Percentiles rank a stretch among this genome's conserved stretches.
Evolutionary conservation across 2,329 filamentous ascomycete genomes (phyloP).

Genomic region (Talaromyces marneffei): DNA sequence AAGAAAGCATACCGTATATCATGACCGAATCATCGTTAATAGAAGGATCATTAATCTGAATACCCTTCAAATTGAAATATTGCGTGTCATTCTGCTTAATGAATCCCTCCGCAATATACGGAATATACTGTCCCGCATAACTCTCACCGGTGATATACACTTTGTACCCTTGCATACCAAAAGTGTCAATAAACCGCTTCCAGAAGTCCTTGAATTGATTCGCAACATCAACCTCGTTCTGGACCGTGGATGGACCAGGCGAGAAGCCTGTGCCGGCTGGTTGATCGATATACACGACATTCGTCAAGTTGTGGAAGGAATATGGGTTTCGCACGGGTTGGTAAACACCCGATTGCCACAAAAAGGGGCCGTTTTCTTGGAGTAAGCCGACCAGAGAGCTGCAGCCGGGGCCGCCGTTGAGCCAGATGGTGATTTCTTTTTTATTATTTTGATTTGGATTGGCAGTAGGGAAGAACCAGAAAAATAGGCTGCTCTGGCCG

Average conservation of each 20-base stretch:
- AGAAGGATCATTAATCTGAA: constrained; percentile 63
- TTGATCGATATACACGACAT: constrained; percentile 65
- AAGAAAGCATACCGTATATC: constrained; percentile 40
- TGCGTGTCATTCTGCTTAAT: constrained; percentile 59
- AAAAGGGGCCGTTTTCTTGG: constrained; percentile 42
- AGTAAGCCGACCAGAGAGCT: constrained; percentile 37
- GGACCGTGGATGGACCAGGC: constrained; percentile 58
- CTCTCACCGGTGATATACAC: constrained; percentile 70
- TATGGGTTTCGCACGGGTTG: constrained; percentile 44
- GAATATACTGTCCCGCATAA: constrained; percentile 63
- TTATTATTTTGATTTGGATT: constrained; percentile 30
- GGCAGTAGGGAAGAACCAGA: constrained; percentile 54
- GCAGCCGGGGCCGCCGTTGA: constrained; percentile 46
- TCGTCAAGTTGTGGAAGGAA: constrained; percentile 56
- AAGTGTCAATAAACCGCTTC: constrained; percentile 46
- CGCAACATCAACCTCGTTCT: constrained; percentile 61
- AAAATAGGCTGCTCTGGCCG: constrained; percentile 59
- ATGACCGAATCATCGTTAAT: constrained; percentile 51
- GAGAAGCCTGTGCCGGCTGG: constrained; percentile 57
- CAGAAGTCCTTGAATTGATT: constrained; percentile 69
- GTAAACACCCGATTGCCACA: constrained; percentile 39
- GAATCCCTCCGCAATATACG: constrained; percentile 69
- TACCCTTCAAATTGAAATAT: constrained; percentile 63
- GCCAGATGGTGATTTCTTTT: constrained; percentile 36
- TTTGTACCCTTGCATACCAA: constrained; percentile 60